These are phyloP conservation scores for Phaeosphaeriaceae sp. DNA, from an alignment of 2,329 filamentous ascomycete species.

Conservation along the genomic window DNA sequence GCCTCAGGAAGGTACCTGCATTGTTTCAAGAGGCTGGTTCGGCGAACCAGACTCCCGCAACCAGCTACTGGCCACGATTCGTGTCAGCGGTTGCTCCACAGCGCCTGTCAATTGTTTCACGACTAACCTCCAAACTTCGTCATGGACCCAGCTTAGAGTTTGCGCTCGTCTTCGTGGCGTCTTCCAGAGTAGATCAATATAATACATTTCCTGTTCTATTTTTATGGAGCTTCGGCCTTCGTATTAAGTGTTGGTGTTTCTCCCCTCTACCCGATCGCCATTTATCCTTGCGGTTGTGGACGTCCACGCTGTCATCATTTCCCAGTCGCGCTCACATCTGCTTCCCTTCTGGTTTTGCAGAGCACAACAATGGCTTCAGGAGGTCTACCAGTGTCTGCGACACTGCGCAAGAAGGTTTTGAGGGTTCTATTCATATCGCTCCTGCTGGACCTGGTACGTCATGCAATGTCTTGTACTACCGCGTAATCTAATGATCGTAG, in stretches of 20 bases:
- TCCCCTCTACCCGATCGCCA: slow-evolving; percentile 22
- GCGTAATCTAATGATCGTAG: slow-evolving; percentile 56
- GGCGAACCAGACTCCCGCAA: slow-evolving; percentile 18
- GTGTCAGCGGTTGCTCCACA: slow-evolving; percentile 15
- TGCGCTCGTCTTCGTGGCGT: slow-evolving; percentile 12
- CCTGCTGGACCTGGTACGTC: slow-evolving; percentile 82
- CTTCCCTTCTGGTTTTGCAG: background rate
- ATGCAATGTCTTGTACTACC: slow-evolving; percentile 18
- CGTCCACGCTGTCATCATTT: slow-evolving; percentile 18
- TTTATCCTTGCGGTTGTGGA: slow-evolving; percentile 22
- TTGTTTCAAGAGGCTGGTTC: slow-evolving; percentile 21
- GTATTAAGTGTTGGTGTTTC: slow-evolving; percentile 8
- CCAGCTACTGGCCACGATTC: slow-evolving; percentile 4
- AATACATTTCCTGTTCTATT: slow-evolving; percentile 20
- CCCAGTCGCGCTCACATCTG: background rate
- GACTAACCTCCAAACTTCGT: slow-evolving; percentile 17
- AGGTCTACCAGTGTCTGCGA: slow-evolving; percentile 47
- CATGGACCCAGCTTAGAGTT: slow-evolving; percentile 19
- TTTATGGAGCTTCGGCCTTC: slow-evolving; percentile 15
- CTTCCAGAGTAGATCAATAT: slow-evolving; percentile 1
- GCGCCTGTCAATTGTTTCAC: slow-evolving; percentile 19
- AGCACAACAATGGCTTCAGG: slow-evolving; percentile 31
- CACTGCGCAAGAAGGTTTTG: slow-evolving; percentile 78
- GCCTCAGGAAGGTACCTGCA: slow-evolving; percentile 15
- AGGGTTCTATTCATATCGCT: slow-evolving; percentile 88